Evolutionary conservation across 176 grass and related monocot species (phyloP).

Genomic region (Ensete ventricosum): DNA sequence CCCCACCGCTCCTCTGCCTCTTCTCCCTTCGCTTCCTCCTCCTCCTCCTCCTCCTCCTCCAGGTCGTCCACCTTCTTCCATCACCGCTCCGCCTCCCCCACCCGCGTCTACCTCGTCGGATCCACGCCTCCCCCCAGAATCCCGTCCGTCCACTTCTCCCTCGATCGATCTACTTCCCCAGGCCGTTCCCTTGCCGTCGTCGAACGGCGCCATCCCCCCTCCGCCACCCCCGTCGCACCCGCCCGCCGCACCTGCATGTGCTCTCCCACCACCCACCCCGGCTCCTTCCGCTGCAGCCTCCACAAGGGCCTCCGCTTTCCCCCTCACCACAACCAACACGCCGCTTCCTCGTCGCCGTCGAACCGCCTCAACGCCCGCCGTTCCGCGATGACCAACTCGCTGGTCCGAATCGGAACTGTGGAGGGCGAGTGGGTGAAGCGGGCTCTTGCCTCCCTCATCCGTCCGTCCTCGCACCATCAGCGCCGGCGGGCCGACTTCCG

Average conservation of each 20-base stretch:
- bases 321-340: slow-evolving; percentile 9
- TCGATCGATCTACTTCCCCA: slow-evolving; percentile 1
- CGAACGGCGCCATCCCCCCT: background rate
- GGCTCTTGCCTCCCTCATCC: slow-evolving; percentile 36
- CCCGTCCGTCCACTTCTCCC: slow-evolving; percentile 13
- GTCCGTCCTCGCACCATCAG: slow-evolving; percentile 36
- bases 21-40: slow-evolving; percentile 3
- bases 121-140: background rate
- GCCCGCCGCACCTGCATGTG: slow-evolving; percentile 37
- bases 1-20: background rate
- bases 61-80: background rate
- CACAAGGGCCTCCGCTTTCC: slow-evolving; percentile 36
- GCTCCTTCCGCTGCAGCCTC: slow-evolving; percentile 57
- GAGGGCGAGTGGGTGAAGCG: slow-evolving; percentile 35
- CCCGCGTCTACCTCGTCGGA: slow-evolving; percentile 32
- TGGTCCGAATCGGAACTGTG: slow-evolving; percentile 37
- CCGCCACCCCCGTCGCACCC: background rate
- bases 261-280: slow-evolving; percentile 55
- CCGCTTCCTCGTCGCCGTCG: background rate
- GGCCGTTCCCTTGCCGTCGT: background rate
- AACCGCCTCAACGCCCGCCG: slow-evolving; percentile 24
- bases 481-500: slow-evolving; percentile 21
- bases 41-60: slow-evolving; percentile 1
- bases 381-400: slow-evolving; percentile 31
- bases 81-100: slow-evolving; percentile 31